Base-by-base conservation (phyloP, 140 eudicot genomes). In the Flaveria floridana region DNA sequence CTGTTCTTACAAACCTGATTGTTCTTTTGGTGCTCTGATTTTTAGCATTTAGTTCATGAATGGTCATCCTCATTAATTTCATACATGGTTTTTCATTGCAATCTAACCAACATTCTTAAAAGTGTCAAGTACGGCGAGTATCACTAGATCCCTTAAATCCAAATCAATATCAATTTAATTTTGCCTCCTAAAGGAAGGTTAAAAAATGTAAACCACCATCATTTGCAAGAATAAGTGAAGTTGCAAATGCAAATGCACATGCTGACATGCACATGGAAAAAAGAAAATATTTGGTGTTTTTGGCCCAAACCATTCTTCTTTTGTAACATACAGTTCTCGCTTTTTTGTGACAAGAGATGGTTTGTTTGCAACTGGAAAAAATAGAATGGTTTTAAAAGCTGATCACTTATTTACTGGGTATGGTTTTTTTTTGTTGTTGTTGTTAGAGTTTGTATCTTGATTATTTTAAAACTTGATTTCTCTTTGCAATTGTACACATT, bases 291-390 rank as follows among this genome's bases (percentile, higher is more conserved):
- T 3, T 65, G 74, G 30, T 18, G 16, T 73, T 73, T 52, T 76
- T 66, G 57, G 16, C 28, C 47, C 6, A 67, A 55, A 67, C 48
- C 37, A 41, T 20, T 6, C 41, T 19, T 9, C n/a, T 12, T 58
- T n/a, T 61, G 58, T 52, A 4, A 56, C 11, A 42, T 21, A 47
- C 7, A 37, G 30, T 41, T 23, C 46, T 61, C 42, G 12, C 23
- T 3, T 70, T 58, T 28, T 26, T 6, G 53, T 23, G 19, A 28
- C 51, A 64, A 76, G 16, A 21, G 53, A 69, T 69, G 62, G 64
- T 68, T 56, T 57, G 67, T 56, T 68, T 46, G 70, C 71, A 28
- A 58, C 25, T 67, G 46, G 50, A 77, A 58, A 30, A 69, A 58
- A 70, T 68, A 55, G 7, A 44, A 57, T 26, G 76, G 52, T 68